Base-by-base conservation (phyloP, 495 filamentous ascomycete species). In the Aspergillus affinis region DNA sequence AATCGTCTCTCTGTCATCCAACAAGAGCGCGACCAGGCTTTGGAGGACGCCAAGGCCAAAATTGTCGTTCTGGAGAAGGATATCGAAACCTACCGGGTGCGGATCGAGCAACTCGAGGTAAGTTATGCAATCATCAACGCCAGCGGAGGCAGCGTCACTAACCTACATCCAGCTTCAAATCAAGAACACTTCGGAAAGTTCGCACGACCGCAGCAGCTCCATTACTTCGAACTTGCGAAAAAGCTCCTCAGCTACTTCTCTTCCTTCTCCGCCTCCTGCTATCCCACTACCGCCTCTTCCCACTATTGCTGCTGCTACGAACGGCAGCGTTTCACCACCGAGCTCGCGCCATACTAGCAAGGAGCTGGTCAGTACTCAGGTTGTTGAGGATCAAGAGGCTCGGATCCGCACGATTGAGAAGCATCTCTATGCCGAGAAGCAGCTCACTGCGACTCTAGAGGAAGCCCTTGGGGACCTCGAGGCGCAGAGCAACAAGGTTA, bases 361-460 rank as follows among this genome's bases (percentile, higher is more conserved):
- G 65, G 93, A 97, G 65, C 81, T 93, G 58, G 86, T 84, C 52
- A 79, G 81, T 51, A 79, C 81, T 29, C 86, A 90, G 68, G 45
- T 81, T 6, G 74, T 80, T 51, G 93, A 98, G 64, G 94, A 98
- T 62, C 92, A 96, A 69, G 95, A 98, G 72, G 87, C 89, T 45
- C 93, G 92, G 51, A 95, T 98, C 69, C 87, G 89, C 50, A 93
- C 92, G 23, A 96, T 98, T 62, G 94, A 98, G 79, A 97, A 97
- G 79, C 92, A 98, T 69, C 84, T 98, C 30, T 89, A 88, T 61
- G 93, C 95, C 26, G 94, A 98, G 79, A 97, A 96, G 72, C 93
- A 98, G 69, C 86, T 98, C 26, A 98, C 93, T 6, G 85, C 89
- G 19, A 97, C 92, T 30, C 82, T 98, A 32, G 94, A 98, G 70